phyloP scores from a whole-genome alignment of 805 yeast genomes.

The Candida awuae region DNA sequence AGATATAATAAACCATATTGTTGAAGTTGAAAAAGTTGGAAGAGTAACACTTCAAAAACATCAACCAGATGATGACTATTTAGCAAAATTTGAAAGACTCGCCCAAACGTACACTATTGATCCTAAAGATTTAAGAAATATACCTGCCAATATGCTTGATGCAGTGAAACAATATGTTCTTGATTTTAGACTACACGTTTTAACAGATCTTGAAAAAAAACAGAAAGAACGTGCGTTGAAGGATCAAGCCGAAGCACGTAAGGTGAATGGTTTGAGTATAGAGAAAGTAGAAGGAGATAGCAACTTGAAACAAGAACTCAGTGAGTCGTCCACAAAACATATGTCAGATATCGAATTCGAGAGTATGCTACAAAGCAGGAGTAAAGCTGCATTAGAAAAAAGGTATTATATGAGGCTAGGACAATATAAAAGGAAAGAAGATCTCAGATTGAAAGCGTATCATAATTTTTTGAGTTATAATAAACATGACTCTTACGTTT shows the following conservation, averaged over 20 bases:
- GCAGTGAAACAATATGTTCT: slow-evolving; percentile 45
- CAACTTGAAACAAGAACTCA: slow-evolving; percentile 23
- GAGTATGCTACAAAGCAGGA: slow-evolving; percentile 15
- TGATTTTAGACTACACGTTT: slow-evolving; percentile 47
- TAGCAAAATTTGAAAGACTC: slow-evolving; percentile 6
- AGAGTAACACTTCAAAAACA: not conserved
- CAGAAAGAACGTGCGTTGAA: slow-evolving; percentile 39
- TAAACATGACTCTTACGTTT: slow-evolving; percentile 22
- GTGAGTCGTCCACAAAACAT: slow-evolving; percentile 18
- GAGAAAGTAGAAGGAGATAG: slow-evolving; percentile 5
- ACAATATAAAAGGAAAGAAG: slow-evolving; percentile 20
- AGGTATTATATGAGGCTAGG: slow-evolving; percentile 11
- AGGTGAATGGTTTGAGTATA: slow-evolving; percentile 23
- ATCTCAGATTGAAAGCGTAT: slow-evolving; percentile 24
- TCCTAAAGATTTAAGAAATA: slow-evolving; percentile 46
- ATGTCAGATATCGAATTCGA: slow-evolving; percentile 20
- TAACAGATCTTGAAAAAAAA: slow-evolving; percentile 43
- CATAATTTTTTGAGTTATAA: slow-evolving; percentile 29
- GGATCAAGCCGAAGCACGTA: slow-evolving; percentile 43
- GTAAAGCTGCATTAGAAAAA: slow-evolving; percentile 17
- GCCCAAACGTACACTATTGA: slow-evolving; percentile 41
- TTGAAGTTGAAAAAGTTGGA: slow-evolving; percentile 1
- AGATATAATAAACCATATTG: not conserved
- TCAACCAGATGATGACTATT: slow-evolving; percentile 11
- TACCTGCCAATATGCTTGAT: slow-evolving; percentile 47